Evolutionary conservation across 2,329 filamentous ascomycete genomes (phyloP).

Genomic region (Talaromyces sp.): DNA sequence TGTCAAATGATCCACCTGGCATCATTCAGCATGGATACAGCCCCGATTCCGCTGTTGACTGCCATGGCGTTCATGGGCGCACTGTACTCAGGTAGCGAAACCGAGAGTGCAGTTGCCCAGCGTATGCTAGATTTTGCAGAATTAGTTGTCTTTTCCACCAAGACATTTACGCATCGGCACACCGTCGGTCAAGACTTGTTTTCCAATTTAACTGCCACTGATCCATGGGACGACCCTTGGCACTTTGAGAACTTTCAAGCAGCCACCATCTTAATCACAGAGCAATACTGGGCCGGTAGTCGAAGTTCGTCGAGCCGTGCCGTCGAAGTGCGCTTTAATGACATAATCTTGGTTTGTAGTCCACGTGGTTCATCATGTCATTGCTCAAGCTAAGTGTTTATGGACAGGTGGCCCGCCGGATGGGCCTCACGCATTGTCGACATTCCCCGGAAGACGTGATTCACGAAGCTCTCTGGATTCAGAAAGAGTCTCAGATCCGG

Average conservation of each 20-base stretch:
- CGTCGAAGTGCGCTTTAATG: constrained; percentile 40
- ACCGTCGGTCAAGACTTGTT: constrained; percentile 32
- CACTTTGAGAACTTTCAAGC: constrained; percentile 40
- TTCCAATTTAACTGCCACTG: constrained; percentile 15
- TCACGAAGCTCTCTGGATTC: constrained; percentile 38
- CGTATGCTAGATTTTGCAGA: constrained; percentile 40
- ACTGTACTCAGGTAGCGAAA: constrained; percentile 38
- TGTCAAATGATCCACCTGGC: constrained; percentile 39
- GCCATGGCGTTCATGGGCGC: constrained; percentile 40
- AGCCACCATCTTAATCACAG: constrained; percentile 35
- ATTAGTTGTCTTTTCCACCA: constrained; percentile 38
- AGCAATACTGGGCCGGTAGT: constrained; percentile 42
- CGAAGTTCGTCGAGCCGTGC: constrained; percentile 33
- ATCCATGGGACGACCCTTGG: constrained; percentile 27
- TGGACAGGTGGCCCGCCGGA: constrained; percentile 32
- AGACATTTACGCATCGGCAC: constrained; percentile 34
- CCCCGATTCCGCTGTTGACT: constrained; percentile 34
- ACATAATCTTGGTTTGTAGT: constrained; percentile 34
- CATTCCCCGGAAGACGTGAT: constrained; percentile 33
- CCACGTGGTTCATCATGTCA: too few species aligned
- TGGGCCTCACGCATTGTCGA: constrained; percentile 31
- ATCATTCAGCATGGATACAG: constrained; percentile 36
- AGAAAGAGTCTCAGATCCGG: constrained; percentile 41
- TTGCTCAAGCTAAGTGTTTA: neutral
- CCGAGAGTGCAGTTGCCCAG: constrained; percentile 33